These are phyloP conservation scores for Trichoderma afroharzianum DNA, from an alignment of 2,329 filamentous ascomycete species.

Conservation along the genomic window DNA sequence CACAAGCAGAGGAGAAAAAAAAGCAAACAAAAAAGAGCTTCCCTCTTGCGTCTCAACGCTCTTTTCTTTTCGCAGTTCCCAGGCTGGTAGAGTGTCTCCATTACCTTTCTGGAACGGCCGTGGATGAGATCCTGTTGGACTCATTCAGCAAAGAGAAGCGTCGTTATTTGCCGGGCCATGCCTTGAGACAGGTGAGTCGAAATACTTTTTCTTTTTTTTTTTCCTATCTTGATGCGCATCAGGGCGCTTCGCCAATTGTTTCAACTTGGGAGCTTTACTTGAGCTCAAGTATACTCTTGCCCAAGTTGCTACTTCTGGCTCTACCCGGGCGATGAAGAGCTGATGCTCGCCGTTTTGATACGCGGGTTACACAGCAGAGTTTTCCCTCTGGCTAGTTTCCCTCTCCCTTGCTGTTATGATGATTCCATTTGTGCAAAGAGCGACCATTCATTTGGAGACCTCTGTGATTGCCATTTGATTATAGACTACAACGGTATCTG, in stretches of 20 bases:
- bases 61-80: background rate
- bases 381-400: background rate
- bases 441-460: constrained; percentile 52
- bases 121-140: constrained; percentile 8
- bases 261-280: background rate
- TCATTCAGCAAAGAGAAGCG: constrained; percentile 3
- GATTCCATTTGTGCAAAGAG: constrained; percentile 60
- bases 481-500: constrained; percentile 99
- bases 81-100: constrained; percentile 3
- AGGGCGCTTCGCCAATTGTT: background rate
- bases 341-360: background rate
- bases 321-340: background rate
- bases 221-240: background rate
- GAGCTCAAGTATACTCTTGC: background rate
- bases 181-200: constrained; percentile 30
- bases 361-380: background rate
- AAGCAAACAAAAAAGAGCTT: background rate
- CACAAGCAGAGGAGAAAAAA: background rate
- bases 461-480: constrained; percentile 60
- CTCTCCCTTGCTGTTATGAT: constrained; percentile 47
- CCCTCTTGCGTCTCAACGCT: background rate
- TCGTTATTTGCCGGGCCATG: constrained; percentile 27
- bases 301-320: background rate
- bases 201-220: background rate
- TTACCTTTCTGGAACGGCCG: constrained; percentile 6